Evolutionary conservation across 2,329 filamentous ascomycete species (phyloP).

Genomic region (Aspergillus carbonarius): DNA sequence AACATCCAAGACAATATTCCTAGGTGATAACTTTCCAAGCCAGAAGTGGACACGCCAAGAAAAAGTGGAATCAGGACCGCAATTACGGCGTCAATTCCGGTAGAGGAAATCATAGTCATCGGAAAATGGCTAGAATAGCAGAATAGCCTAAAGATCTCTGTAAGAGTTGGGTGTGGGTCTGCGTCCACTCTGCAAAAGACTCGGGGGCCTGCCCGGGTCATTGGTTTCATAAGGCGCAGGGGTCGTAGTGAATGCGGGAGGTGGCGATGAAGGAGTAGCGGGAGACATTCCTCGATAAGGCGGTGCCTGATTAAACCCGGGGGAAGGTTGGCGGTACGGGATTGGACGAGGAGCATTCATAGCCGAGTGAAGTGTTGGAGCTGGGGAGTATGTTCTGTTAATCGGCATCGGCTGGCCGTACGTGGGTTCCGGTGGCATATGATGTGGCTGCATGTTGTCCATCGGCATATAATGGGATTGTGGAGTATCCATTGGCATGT

Average conservation of each 20-base stretch:
- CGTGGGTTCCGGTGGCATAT: neutral
- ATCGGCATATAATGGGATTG: conserved; percentile 26
- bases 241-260: conserved; percentile 30
- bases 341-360: conserved; percentile 18
- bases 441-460: conserved; percentile 14
- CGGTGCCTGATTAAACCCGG: conserved; percentile 15
- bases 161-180: conserved; percentile 37
- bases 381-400: neutral
- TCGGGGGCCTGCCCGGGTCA: conserved; percentile 37
- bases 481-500: conserved; percentile 14
- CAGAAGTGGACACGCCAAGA: neutral
- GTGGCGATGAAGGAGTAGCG: conserved; percentile 26
- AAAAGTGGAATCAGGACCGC: neutral
- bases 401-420: neutral
- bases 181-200: conserved; percentile 41
- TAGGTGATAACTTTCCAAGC: neutral
- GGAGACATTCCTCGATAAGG: conserved; percentile 23
- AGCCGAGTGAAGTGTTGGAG: conserved; percentile 16
- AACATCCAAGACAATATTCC: neutral
- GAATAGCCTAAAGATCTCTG: neutral
- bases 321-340: conserved; percentile 23
- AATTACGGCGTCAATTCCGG: neutral
- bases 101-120: neutral
- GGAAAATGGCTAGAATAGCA: conserved; percentile 30
- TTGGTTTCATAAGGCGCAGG: conserved; percentile 18